Percentiles rank a stretch among this genome's conserved stretches.
Evolutionary conservation across 2,329 filamentous ascomycete genomes (phyloP).

Genomic region (Diaporthe aspalathi): DNA sequence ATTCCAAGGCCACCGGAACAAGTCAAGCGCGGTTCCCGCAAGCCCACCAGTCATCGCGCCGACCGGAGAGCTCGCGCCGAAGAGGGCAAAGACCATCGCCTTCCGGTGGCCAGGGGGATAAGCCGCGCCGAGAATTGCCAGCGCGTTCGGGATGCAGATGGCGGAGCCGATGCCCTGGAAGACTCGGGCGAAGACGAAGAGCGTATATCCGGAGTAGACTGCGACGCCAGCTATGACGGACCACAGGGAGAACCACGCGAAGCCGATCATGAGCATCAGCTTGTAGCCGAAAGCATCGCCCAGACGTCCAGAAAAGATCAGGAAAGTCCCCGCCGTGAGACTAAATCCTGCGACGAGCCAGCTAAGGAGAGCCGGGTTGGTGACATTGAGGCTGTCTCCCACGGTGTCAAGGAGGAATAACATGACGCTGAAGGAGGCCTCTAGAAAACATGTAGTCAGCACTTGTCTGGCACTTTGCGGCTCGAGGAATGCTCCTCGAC

Average conservation of each 20-base stretch:
- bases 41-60: conserved; percentile 45
- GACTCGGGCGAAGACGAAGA: conserved; percentile 60
- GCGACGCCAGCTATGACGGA: conserved; percentile 53
- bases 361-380: conserved; percentile 51
- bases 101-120: conserved; percentile 56
- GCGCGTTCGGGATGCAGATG: conserved; percentile 65
- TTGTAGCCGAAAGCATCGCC: conserved; percentile 61
- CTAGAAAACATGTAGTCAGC: not conserved
- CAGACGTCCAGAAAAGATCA: conserved; percentile 58
- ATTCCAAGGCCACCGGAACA: conserved; percentile 48
- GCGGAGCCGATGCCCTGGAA: conserved; percentile 67
- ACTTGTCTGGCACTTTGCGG: not conserved
- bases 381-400: conserved; percentile 53
- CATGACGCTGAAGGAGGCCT: conserved; percentile 39
- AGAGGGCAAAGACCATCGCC: conserved; percentile 50
- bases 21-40: conserved; percentile 47
- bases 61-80: conserved; percentile 49
- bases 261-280: conserved; percentile 55
- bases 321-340: conserved; percentile 58
- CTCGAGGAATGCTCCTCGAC: not conserved
- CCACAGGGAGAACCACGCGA: conserved; percentile 55
- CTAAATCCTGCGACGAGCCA: conserved; percentile 61
- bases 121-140: conserved; percentile 65
- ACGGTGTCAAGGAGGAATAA: conserved; percentile 55
- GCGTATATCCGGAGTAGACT: conserved; percentile 45